A percentile compares a stretch with the other conserved stretches of the same genome.
Evolutionary conservation across 106 monocot genomes (phyloP).

Genomic region (Cymbidium sinense): DNA sequence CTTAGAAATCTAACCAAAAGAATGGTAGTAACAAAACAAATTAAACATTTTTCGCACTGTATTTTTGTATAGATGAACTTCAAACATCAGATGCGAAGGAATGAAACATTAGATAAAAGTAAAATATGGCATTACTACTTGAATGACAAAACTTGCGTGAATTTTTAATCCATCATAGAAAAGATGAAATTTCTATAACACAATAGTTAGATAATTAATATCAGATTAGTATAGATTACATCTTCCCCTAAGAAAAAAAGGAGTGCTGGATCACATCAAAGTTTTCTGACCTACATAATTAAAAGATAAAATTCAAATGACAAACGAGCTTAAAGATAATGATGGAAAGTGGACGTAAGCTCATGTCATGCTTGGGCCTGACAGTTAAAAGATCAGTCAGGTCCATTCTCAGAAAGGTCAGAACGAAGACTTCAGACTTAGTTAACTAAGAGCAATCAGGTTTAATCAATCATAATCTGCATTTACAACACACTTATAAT

Average conservation of each 20-base stretch:
- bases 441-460: slow-evolving; percentile 33
- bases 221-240: slow-evolving; percentile 10
- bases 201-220: not conserved
- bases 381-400: slow-evolving; percentile 76
- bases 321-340: slow-evolving; percentile 8
- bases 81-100: not conserved
- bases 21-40: not conserved
- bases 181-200: not conserved
- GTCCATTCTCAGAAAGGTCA: slow-evolving; percentile 31
- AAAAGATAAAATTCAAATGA: slow-evolving; percentile 12
- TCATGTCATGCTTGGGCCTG: slow-evolving; percentile 25
- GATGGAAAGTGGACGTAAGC: not conserved
- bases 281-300: slow-evolving; percentile 12
- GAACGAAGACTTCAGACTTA: slow-evolving; percentile 26
- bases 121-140: not conserved
- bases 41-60: not conserved
- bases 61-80: not conserved
- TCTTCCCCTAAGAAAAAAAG: slow-evolving; percentile 4
- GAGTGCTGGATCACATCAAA: slow-evolving; percentile 15
- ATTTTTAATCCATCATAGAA: not conserved
- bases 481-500: slow-evolving; percentile 21
- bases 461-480: slow-evolving; percentile 22
- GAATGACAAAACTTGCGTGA: not conserved
- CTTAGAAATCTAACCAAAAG: not conserved
- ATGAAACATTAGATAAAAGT: not conserved